Evolutionary conservation across 352 stramenopile genomes (phyloP), one percentile per base, ranked within the genome.

Genomic region (Globisporangium cederbergense): DNA sequence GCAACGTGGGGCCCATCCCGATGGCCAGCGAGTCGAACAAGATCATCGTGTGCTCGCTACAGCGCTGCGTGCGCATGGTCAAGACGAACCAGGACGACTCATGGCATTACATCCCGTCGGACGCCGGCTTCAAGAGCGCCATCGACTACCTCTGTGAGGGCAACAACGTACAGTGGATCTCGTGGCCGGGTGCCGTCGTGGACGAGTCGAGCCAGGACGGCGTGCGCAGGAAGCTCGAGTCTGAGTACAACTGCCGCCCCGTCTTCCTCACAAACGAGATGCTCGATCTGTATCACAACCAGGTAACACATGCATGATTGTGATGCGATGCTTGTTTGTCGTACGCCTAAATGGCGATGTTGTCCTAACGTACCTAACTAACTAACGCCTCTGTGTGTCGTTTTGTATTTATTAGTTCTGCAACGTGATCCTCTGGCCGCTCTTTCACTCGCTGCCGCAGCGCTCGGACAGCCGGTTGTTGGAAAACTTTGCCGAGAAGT

Each of bases 151-250:
- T 91, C 11, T 74, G 75, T 42, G 65, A 72, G 28, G 83, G 89
- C 54, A 94, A 97, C 70, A 77, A 91, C n/a, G 87, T 97, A 64
- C 71, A 91, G 25, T 97, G 90, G 90, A 88, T 97, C 54, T 93
- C 89, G 51, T 97, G 90, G 90, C 81, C 92, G 0, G 89, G 87
- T 20, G 86, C 79, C 9, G 78, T 84, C 13, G 84, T 97, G 42
- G 80, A 89, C 62, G 84, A 91, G 64, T 88, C 77, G 13, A 94
- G 90, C 58, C 83, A 86, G 54, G 85, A 93, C 66, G 74, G 83
- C 40, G 83, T 90, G 53, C 72, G 87, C 49, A 74, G 80, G 50
- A 86, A 83, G 32, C 78, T 97, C 18, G 81, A 95, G 70, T 60
- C 81, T 57, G 88, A 97, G 50, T 90, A 90, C 70, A 84, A 86